Conservation (phyloP, 208 protist genomes). For the Leishmania gerbilli region DNA sequence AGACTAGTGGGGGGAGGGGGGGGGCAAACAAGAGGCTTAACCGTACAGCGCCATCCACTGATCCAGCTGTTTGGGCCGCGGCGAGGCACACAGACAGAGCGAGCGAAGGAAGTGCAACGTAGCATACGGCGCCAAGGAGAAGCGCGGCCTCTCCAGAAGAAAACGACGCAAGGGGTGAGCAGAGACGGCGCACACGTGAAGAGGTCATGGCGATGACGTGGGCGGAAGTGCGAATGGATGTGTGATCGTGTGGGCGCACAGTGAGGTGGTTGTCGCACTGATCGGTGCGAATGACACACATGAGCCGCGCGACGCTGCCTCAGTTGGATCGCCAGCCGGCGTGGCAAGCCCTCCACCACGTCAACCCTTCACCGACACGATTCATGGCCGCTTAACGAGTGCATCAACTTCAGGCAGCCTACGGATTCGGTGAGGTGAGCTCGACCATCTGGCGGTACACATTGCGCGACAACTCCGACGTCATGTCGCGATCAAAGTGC, state of each 20-base stretch:
- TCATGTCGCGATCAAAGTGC: slow-evolving; percentile 23
- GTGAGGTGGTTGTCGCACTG: background rate
- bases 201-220: background rate
- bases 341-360: background rate
- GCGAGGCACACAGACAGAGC: background rate
- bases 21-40: too few species aligned
- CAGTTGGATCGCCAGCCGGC: background rate
- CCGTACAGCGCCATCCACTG: too few species aligned
- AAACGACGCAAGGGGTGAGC: background rate
- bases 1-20: too few species aligned
- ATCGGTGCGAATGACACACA: too few species aligned
- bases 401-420: background rate
- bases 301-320: background rate
- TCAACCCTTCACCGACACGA: background rate
- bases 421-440: slow-evolving; percentile 12
- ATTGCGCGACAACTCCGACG: slow-evolving; percentile 18
- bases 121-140: background rate
- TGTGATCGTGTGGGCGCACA: background rate
- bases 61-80: too few species aligned
- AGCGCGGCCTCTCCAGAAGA: too few species aligned
- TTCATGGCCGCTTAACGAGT: background rate
- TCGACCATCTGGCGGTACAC: slow-evolving; percentile 25
- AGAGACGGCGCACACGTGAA: background rate
- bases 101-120: background rate
- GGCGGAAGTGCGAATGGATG: background rate